These are phyloP conservation scores for Rhizoclosmatium sp. DNA, from an alignment of 192 early-diverging fungal species.

Conservation along the genomic window DNA sequence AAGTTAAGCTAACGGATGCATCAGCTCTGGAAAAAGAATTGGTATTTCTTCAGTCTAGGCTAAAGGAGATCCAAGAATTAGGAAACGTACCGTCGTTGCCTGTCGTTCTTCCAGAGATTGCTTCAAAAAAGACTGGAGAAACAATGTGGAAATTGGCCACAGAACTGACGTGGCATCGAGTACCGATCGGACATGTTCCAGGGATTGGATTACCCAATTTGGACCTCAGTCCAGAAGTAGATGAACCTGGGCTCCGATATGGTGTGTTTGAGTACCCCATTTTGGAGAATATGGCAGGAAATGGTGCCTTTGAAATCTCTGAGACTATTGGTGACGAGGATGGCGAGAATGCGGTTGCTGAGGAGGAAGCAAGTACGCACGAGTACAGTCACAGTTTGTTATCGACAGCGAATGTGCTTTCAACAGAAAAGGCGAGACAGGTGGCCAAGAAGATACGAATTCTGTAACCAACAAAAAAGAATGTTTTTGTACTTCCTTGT, in stretches of 20 bases:
- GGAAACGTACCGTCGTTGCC: background rate
- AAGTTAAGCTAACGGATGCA: background rate
- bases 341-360: background rate
- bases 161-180: conserved; percentile 12
- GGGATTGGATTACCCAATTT: conserved; percentile 28
- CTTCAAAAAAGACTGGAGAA: background rate
- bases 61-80: background rate
- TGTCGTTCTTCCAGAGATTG: background rate
- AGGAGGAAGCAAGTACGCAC: background rate
- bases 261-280: background rate
- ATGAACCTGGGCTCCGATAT: background rate
- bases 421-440: background rate
- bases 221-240: conserved; percentile 9
- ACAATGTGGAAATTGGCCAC: conserved; percentile 11
- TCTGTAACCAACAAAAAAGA: background rate
- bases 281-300: background rate
- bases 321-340: background rate
- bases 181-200: conserved; percentile 31
- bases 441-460: conserved; percentile 21
- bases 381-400: background rate
- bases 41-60: background rate
- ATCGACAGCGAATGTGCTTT: background rate
- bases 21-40: background rate
- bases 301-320: background rate
- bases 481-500: background rate